Evolutionary conservation across 2,329 filamentous ascomycete genomes (phyloP), one percentile per base, ranked within the genome.

Genomic region (Colletotrichum chlorophyti): DNA sequence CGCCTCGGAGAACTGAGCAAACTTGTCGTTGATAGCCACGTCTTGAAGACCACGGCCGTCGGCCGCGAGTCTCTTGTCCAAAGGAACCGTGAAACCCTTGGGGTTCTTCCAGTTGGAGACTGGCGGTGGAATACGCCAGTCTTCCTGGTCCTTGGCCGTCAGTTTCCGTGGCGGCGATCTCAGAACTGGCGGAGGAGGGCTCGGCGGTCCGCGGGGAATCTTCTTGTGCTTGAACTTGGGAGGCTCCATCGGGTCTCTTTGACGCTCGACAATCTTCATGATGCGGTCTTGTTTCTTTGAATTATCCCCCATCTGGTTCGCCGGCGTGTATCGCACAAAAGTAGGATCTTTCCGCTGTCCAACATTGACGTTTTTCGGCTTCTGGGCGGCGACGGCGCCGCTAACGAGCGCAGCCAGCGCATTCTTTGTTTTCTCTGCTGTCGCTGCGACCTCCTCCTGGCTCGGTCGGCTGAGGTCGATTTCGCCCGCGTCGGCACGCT

Each of bases 71-170:
- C 95, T 89, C 79, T 99, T 99, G 73, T 99, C 95, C 48, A 99
- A 75, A 0, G 95, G 92, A 1, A 99, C 91, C 0, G 95, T 99
- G 70, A 97, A 99, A 68, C 95, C 95, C 78, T 98, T 98, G 1
- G 94, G 91, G 73, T 99, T 99, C 84, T 99, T 99, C 95, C 95
- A 99, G 74, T 98, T 98, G 17, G 91, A 96, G 2, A 99, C 89
- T 0, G 94, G 91, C 3, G 94, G 93, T 0, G 82, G 83, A 35
- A 86, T 97, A 69, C 89, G 93, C 95, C 95, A 99, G 58, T 91
- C 91, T 73, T 98, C 95, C 74, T 98, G 94, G 67, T 99, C 95
- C 72, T 97, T 93, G 6, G 94, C 95, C 1, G 95, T 99, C 61
- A 99, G 82, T 70, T 98, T 99, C 62, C 95, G 83, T 0, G 95